phyloP scores from a whole-genome alignment of 2,329 filamentous ascomycete genomes.

The Sporothrix mexicana region DNA sequence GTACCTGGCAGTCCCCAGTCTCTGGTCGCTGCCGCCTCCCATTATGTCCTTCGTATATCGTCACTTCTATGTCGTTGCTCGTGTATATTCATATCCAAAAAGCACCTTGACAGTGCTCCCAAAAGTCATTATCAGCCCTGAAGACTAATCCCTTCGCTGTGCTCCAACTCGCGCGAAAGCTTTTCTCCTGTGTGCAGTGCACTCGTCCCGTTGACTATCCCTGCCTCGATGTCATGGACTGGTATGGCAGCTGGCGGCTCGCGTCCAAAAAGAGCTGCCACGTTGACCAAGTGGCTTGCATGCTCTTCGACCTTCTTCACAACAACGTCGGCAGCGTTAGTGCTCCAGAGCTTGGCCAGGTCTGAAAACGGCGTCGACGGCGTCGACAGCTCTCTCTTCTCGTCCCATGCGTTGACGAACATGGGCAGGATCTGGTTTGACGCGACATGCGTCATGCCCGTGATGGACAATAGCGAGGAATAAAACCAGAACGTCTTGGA shows the following conservation, averaged over 20 bases:
- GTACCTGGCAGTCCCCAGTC: not conserved
- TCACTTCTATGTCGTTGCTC: constrained; percentile 20
- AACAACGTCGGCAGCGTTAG: not conserved
- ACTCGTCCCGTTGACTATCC: not conserved
- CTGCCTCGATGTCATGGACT: not conserved
- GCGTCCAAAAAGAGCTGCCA: constrained; percentile 19
- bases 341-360: constrained; percentile 8
- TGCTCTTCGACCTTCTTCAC: constrained; percentile 7
- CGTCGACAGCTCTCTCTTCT: not conserved
- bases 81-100: constrained; percentile 21
- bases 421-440: constrained; percentile 22
- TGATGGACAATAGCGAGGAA: constrained; percentile 21
- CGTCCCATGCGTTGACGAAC: not conserved
- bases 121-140: not conserved
- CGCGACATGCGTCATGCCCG: constrained; percentile 20
- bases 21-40: not conserved
- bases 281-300: constrained; percentile 3
- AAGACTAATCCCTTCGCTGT: not conserved
- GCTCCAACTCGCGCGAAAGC: not conserved
- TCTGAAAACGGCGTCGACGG: not conserved
- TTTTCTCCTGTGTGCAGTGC: not conserved
- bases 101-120: not conserved
- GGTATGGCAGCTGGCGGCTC: not conserved
- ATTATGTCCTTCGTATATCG: constrained; percentile 16
- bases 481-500: constrained; percentile 25